Percentiles rank a stretch among this genome's conserved stretches.
These are phyloP conservation scores for Exophiala sp. DNA, from an alignment of 2,329 filamentous ascomycete genomes.

Conservation along the genomic window DNA sequence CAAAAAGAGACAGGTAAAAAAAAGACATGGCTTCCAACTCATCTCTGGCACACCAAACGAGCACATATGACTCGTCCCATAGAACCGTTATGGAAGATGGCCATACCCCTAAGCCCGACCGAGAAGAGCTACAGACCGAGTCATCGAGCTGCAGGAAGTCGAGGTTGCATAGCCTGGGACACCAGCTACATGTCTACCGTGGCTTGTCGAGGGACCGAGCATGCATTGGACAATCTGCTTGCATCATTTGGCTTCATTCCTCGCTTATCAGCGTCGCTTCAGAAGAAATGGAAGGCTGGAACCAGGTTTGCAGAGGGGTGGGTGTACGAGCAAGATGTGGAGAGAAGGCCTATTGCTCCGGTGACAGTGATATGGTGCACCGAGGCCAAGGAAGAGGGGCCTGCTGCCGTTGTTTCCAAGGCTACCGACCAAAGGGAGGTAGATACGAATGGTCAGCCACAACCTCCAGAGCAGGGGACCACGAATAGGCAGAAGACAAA, in stretches of 20 bases:
- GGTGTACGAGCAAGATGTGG: slow-evolving; percentile 51
- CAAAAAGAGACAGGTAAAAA: slow-evolving; percentile 75
- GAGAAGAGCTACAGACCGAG: slow-evolving; percentile 85
- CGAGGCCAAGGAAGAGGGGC: slow-evolving; percentile 27
- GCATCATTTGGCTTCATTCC: slow-evolving; percentile 58
- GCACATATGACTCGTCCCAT: slow-evolving; percentile 78
- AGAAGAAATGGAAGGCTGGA: slow-evolving; percentile 64
- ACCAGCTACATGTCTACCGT: slow-evolving; percentile 91
- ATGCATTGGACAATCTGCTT: slow-evolving; percentile 61
- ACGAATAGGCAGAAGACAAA: slow-evolving; percentile 31
- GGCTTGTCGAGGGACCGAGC: slow-evolving; percentile 61
- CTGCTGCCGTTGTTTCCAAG: background rate
- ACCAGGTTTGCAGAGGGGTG: slow-evolving; percentile 54
- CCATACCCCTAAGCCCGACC: slow-evolving; percentile 75
- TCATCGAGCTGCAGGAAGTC: slow-evolving; percentile 68
- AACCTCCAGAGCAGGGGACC: background rate
- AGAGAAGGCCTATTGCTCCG: slow-evolving; percentile 59
- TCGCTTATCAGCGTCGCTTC: slow-evolving; percentile 57
- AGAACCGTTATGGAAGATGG: slow-evolving; percentile 82
- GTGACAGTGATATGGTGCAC: slow-evolving; percentile 64
- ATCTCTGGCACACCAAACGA: slow-evolving; percentile 88
- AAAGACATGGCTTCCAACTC: slow-evolving; percentile 93
- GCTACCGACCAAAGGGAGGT: slow-evolving; percentile 34
- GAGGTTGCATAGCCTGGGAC: slow-evolving; percentile 83
- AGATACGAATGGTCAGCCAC: slow-evolving; percentile 19